phyloP scores from a whole-genome alignment of 164 flowering plant genomes.

The Magnolia sinica region DNA sequence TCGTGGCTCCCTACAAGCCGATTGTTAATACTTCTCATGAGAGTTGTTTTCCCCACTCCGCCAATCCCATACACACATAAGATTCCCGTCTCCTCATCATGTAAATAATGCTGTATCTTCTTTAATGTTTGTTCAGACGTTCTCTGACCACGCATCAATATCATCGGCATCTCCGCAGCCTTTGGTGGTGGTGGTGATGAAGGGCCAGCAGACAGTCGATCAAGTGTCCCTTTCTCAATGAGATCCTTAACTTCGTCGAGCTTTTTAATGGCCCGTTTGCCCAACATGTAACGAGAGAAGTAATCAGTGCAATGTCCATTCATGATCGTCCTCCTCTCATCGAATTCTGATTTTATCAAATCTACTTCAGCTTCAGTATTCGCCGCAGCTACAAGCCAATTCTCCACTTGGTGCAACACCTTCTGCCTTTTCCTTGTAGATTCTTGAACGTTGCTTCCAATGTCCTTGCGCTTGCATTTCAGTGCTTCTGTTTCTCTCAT shows the following conservation, averaged over 20 bases:
- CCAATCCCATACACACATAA: slow-evolving; percentile 7
- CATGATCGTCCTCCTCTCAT: neutral
- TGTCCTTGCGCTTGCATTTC: neutral
- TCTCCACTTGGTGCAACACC: neutral
- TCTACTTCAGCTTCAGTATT: neutral
- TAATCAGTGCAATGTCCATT: neutral
- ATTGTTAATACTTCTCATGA: slow-evolving; percentile 4
- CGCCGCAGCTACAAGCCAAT: neutral
- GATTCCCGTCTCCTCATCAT: neutral
- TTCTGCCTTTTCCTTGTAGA: neutral
- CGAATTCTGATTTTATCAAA: neutral
- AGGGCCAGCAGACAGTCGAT: neutral
- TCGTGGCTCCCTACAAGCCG: neutral
- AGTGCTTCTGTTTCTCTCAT: neutral
- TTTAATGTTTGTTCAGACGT: neutral
- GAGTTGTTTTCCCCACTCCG: slow-evolving; percentile 14
- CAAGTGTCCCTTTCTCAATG: neutral
- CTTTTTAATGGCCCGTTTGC: neutral
- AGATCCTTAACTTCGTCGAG: neutral
- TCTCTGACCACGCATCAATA: no score
- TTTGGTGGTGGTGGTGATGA: neutral
- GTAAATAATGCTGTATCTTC: neutral
- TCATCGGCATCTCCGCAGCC: neutral
- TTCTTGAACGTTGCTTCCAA: neutral
- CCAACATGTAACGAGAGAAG: neutral